phyloP scores from a whole-genome alignment of 139 green algal species.

The Nannochloris sp. region DNA sequence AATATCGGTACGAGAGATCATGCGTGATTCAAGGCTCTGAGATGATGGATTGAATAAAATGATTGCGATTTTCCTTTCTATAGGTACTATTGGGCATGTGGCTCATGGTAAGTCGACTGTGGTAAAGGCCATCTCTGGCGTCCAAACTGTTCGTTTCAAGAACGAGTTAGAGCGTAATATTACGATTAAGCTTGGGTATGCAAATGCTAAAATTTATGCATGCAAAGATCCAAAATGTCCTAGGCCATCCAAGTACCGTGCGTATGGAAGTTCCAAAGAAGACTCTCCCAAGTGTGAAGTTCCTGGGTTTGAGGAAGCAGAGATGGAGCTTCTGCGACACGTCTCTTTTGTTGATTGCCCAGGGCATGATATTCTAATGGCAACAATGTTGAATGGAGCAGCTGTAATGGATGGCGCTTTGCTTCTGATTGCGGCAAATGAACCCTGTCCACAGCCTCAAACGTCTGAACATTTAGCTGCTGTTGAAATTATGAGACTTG shows the following conservation, averaged over 20 bases:
- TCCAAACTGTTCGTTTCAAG: constrained; percentile 99
- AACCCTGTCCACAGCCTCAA: constrained; percentile 97
- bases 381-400: constrained; percentile 99
- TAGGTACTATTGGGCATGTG: constrained; percentile 98
- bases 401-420: constrained; percentile 99
- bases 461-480: constrained; percentile 93
- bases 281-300: constrained; percentile 70
- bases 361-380: constrained; percentile 99
- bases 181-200: constrained; percentile 99
- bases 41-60: not conserved
- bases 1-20: constrained; percentile 82
- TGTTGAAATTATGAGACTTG: constrained; percentile 97
- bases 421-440: constrained; percentile 97
- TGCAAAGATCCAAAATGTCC: constrained; percentile 70
- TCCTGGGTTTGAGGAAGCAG: constrained; percentile 59
- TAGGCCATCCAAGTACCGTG: constrained; percentile 72
- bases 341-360: constrained; percentile 99
- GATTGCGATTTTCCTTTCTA: not conserved
- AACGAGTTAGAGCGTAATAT: constrained; percentile 99
- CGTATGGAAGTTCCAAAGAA: constrained; percentile 87
- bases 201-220: constrained; percentile 98
- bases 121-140: constrained; percentile 98
- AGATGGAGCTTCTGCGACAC: constrained; percentile 91
- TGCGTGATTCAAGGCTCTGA: not conserved
- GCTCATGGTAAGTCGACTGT: constrained; percentile 99